These are phyloP conservation scores for Rhodotorula sp. DNA, from an alignment of 1,284 basidiomycete genomes.

Conservation along the genomic window DNA sequence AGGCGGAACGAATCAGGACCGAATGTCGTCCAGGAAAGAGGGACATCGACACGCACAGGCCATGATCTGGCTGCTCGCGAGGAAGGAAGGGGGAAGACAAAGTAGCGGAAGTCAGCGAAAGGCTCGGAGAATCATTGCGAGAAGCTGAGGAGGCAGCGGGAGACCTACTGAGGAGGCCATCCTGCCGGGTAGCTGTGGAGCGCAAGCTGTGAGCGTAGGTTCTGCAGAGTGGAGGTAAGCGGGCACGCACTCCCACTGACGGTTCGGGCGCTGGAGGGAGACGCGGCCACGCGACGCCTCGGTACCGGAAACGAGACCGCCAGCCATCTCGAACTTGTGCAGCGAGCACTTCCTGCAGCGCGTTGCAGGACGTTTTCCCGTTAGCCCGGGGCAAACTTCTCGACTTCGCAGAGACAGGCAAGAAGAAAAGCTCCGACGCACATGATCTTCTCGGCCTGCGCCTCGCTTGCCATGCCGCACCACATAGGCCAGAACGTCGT, in stretches of 20 bases:
- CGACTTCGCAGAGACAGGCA: neutral
- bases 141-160: neutral
- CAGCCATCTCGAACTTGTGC: slow-evolving; percentile 92
- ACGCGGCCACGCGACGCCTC: slow-evolving; percentile 95
- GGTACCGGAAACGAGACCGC: slow-evolving; percentile 94
- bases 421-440: slow-evolving; percentile 54
- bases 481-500: slow-evolving; percentile 95
- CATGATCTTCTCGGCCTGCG: slow-evolving; percentile 91
- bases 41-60: slow-evolving; percentile 22
- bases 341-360: slow-evolving; percentile 71
- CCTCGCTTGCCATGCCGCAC: slow-evolving; percentile 94
- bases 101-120: neutral
- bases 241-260: slow-evolving; percentile 74
- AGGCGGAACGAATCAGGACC: slow-evolving; percentile 11
- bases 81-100: neutral
- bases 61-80: slow-evolving; percentile 37
- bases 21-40: neutral
- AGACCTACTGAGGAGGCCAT: slow-evolving; percentile 92
- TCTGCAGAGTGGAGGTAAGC: neutral
- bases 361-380: too few relatives aligned
- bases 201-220: neutral
- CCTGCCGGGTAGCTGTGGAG: slow-evolving; percentile 47
- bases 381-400: too few relatives aligned
- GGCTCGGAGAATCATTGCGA: neutral
- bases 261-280: slow-evolving; percentile 92